These are phyloP conservation scores for Ensete glaucum DNA, from an alignment of 176 grass and related monocot species.

Conservation along the genomic window DNA sequence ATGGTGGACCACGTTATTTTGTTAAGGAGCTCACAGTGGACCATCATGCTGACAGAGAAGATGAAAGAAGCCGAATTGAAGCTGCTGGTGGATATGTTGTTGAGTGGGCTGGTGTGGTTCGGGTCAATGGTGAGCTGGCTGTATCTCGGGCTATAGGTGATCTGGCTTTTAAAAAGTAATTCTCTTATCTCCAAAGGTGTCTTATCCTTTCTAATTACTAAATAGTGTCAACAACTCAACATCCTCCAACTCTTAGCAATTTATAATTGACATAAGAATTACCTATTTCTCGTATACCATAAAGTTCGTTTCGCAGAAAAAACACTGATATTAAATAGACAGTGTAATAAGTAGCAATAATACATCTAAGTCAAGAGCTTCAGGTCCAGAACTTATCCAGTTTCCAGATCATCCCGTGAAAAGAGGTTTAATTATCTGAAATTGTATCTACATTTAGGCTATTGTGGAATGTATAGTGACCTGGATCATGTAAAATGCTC, in stretches of 20 bases:
- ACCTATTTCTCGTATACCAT: background rate
- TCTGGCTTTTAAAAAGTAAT: conserved; percentile 71
- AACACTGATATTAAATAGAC: background rate
- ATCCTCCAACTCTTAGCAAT: background rate
- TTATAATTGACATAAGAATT: background rate
- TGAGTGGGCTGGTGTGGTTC: conserved; percentile 78
- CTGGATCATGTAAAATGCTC: background rate
- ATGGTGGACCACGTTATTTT: conserved; percentile 46
- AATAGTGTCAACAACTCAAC: background rate
- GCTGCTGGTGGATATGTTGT: conserved; percentile 72
- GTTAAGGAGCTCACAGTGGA: conserved; percentile 79
- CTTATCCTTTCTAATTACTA: background rate
- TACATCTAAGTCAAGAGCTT: background rate
- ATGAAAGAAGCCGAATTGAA: conserved; percentile 85
- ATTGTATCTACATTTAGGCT: background rate
- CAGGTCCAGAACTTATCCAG: background rate
- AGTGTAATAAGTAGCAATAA: background rate
- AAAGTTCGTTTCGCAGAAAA: background rate
- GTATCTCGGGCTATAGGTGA: conserved; percentile 92
- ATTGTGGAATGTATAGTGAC: background rate
- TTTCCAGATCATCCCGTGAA: no score
- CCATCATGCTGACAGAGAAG: conserved; percentile 95
- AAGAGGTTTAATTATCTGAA: background rate
- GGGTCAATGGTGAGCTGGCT: conserved; percentile 84
- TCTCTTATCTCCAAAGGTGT: conserved; percentile 4